A percentile compares a stretch with the other conserved stretches of the same genome.
Evolutionary conservation across 2,329 filamentous ascomycete genomes (phyloP).

Genomic region (Fusarium pseudonygamai): DNA sequence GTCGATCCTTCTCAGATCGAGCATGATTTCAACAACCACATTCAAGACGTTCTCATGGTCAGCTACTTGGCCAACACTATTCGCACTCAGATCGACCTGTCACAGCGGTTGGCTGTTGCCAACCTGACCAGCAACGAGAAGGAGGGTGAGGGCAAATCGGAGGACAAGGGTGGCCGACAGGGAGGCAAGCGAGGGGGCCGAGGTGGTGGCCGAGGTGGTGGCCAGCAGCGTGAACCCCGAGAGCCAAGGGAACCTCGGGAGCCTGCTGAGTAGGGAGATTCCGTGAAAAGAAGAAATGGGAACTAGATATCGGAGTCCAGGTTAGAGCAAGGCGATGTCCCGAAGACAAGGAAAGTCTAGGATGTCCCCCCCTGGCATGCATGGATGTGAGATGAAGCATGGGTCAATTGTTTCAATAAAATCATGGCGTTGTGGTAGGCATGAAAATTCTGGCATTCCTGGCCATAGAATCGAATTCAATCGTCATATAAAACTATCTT

Average conservation of each 20-base stretch:
- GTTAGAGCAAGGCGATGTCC: constrained; percentile 37
- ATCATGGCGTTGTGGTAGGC: constrained; percentile 53
- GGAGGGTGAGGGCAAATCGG: constrained; percentile 59
- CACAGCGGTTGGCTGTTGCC: constrained; percentile 90
- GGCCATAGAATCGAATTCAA: constrained; percentile 50
- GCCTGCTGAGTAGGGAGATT: constrained; percentile 41
- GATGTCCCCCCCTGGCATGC: constrained; percentile 38
- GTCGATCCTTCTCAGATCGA: constrained; percentile 91
- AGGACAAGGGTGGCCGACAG: constrained; percentile 58
- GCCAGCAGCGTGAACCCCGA: constrained; percentile 60
- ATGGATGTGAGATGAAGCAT: constrained; percentile 43
- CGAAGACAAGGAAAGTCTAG: constrained; percentile 35
- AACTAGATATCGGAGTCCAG: constrained; percentile 33
- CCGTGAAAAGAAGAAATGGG: constrained; percentile 22
- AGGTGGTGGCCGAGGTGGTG: constrained; percentile 60
- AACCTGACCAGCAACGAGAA: constrained; percentile 64
- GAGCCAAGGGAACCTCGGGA: constrained; percentile 60
- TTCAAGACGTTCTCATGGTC: constrained; percentile 98
- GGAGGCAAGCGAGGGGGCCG: constrained; percentile 62
- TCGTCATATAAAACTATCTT: constrained; percentile 43
- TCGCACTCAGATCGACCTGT: constrained; percentile 97
- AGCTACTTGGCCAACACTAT: constrained; percentile 99
- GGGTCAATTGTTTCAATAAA: constrained; percentile 48
- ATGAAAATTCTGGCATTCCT: constrained; percentile 46
- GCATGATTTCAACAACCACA: constrained; percentile 99